phyloP scores from a whole-genome alignment of 2,329 filamentous ascomycete genomes.

The Acrocalymma vagum region DNA sequence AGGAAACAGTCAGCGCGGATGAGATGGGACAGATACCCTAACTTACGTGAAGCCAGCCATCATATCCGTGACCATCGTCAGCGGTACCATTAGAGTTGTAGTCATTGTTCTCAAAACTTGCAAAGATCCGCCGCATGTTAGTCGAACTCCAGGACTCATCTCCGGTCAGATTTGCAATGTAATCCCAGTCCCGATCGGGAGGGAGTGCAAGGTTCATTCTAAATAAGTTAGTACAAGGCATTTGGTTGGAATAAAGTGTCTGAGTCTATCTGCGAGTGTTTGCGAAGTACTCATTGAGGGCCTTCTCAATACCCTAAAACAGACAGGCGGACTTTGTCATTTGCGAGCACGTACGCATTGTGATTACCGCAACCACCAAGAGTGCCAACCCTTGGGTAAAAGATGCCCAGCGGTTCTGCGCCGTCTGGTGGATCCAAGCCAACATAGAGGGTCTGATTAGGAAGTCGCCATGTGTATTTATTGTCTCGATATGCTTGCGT shows the following conservation, averaged over 20 bases:
- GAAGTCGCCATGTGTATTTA: slow-evolving; percentile 63
- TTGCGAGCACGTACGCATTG: slow-evolving; percentile 64
- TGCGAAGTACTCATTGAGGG: no score
- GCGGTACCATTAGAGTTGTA: slow-evolving; percentile 37
- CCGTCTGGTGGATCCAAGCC: slow-evolving; percentile 59
- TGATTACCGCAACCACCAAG: slow-evolving; percentile 65
- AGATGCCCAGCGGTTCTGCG: slow-evolving; percentile 58
- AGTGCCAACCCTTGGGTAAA: slow-evolving; percentile 63
- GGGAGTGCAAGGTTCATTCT: slow-evolving; percentile 54
- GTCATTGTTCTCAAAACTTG: slow-evolving; percentile 59
- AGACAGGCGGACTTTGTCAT: no score
- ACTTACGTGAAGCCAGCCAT: slow-evolving; percentile 57
- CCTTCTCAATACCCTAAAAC: no score
- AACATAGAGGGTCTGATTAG: slow-evolving; percentile 58
- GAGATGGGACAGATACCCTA: background rate
- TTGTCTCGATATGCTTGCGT: slow-evolving; percentile 59
- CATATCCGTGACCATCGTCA: slow-evolving; percentile 59
- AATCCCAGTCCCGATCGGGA: slow-evolving; percentile 64
- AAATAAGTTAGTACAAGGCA: slow-evolving; percentile 51
- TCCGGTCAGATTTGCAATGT: slow-evolving; percentile 64
- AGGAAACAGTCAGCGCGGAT: background rate
- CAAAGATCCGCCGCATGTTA: slow-evolving; percentile 65
- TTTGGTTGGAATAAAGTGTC: no score
- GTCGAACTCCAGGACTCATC: slow-evolving; percentile 58
- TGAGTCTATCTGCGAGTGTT: no score